These are phyloP conservation scores for Fusarium sp. DNA, from an alignment of 2,329 filamentous ascomycete genomes.

Conservation along the genomic window DNA sequence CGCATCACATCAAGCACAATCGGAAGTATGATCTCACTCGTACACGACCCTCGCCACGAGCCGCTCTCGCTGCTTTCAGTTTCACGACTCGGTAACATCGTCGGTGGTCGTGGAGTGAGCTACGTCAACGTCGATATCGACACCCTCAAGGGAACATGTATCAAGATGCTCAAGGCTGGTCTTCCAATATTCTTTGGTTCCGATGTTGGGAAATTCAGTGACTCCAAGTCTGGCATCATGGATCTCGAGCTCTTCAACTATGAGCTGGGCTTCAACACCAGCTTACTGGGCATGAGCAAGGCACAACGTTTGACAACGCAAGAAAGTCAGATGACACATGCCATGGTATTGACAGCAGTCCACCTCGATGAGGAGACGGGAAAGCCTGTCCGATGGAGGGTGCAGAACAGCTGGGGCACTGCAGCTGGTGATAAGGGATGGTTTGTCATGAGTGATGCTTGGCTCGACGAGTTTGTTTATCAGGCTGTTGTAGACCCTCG, in stretches of 20 bases:
- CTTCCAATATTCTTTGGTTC: constrained; percentile 89
- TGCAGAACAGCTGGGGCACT: constrained; percentile 88
- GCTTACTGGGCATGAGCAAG: constrained; percentile 80
- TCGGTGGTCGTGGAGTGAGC: constrained; percentile 79
- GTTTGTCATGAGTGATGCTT: constrained; percentile 88
- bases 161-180: constrained; percentile 82
- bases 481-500: constrained; percentile 86
- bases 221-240: constrained; percentile 79
- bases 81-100: constrained; percentile 82
- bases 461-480: constrained; percentile 86
- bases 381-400: constrained; percentile 81
- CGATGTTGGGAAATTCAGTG: constrained; percentile 87
- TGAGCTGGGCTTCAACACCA: constrained; percentile 84
- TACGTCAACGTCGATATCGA: constrained; percentile 87
- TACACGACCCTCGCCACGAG: constrained; percentile 86
- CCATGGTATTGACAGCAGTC: constrained; percentile 91
- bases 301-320: constrained; percentile 79
- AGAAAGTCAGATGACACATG: constrained; percentile 89
- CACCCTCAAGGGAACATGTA: constrained; percentile 78
- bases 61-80: constrained; percentile 81
- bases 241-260: constrained; percentile 83
- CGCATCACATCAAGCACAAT: constrained; percentile 72
- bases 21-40: constrained; percentile 80
- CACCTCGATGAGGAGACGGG: constrained; percentile 76
- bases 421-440: constrained; percentile 80